These are phyloP conservation scores for Straminergon stramineum DNA, from an alignment of 225 moss, liverwort and hornwort genomes.

Conservation along the genomic window DNA sequence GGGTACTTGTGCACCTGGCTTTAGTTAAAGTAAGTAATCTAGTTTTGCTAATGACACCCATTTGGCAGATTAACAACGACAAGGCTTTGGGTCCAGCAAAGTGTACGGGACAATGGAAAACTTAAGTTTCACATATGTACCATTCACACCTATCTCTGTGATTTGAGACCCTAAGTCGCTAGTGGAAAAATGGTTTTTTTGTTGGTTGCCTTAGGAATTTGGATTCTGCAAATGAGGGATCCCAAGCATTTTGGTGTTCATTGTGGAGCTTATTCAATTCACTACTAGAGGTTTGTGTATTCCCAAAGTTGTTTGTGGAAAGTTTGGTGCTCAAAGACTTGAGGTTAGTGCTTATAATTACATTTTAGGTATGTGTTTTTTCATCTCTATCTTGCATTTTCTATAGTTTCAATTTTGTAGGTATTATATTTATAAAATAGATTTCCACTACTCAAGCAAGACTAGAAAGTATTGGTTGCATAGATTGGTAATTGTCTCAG, in stretches of 20 bases:
- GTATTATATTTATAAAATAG: not conserved
- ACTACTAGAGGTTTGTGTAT: rapidly evolving
- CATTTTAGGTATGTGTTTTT: not conserved
- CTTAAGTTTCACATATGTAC: too few relatives aligned
- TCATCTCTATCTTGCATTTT: not conserved
- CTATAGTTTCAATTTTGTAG: not conserved
- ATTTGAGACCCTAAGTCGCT: too few relatives aligned
- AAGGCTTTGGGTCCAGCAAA: too few relatives aligned
- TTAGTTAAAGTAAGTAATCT: too few relatives aligned
- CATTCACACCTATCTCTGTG: too few relatives aligned
- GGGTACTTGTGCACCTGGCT: too few relatives aligned
- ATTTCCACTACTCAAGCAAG: not conserved
- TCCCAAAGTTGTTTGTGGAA: rapidly evolving
- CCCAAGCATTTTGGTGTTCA: rapidly evolving
- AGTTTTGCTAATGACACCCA: too few relatives aligned
- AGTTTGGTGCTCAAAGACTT: not conserved
- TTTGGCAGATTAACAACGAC: too few relatives aligned
- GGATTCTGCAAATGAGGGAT: not conserved
- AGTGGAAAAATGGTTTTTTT: not conserved
- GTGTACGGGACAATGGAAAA: too few relatives aligned
- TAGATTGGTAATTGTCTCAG: not conserved
- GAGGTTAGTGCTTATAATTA: not conserved
- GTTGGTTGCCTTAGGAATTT: not conserved
- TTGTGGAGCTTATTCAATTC: not conserved
- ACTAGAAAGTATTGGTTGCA: not conserved